These are phyloP conservation scores for Metarhizium brunneum DNA, from an alignment of 2,329 filamentous ascomycete species.

Conservation along the genomic window DNA sequence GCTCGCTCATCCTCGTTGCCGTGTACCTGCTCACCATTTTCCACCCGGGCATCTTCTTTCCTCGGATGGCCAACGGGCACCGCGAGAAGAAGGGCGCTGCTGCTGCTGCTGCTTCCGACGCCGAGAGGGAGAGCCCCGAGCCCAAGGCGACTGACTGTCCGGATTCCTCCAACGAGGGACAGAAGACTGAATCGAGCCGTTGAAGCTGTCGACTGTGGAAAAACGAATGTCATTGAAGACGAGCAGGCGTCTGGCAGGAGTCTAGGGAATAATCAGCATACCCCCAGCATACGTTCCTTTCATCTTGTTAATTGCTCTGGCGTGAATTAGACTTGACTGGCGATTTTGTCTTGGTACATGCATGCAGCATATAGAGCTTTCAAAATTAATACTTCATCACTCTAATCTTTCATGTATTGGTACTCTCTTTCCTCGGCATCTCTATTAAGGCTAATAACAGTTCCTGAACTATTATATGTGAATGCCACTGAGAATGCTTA, in stretches of 20 bases:
- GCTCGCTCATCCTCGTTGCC: constrained; percentile 39
- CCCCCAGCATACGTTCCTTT: too few relatives aligned
- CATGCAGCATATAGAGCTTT: neutral
- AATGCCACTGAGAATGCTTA: neutral
- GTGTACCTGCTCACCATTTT: constrained; percentile 40
- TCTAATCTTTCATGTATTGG: too few relatives aligned
- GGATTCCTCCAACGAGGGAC: constrained; percentile 19
- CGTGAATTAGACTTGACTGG: neutral
- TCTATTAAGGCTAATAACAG: too few relatives aligned
- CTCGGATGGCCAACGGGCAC: constrained; percentile 35
- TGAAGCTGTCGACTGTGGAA: neutral
- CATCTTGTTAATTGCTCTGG: neutral
- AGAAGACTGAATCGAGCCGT: neutral
- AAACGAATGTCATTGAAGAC: neutral
- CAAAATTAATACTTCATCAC: neutral
- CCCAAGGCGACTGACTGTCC: constrained; percentile 14
- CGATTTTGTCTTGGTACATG: neutral
- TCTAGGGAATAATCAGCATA: neutral
- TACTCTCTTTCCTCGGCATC: too few relatives aligned
- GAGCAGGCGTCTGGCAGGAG: too few relatives aligned
- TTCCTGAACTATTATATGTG: neutral
- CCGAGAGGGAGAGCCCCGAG: constrained; percentile 2
- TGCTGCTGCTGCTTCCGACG: neutral
- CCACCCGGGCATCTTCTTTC: constrained; percentile 46
- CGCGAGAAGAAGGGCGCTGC: constrained; percentile 14